phyloP scores from a whole-genome alignment of 129 eudicot species.

The Tanacetum coccineum region DNA sequence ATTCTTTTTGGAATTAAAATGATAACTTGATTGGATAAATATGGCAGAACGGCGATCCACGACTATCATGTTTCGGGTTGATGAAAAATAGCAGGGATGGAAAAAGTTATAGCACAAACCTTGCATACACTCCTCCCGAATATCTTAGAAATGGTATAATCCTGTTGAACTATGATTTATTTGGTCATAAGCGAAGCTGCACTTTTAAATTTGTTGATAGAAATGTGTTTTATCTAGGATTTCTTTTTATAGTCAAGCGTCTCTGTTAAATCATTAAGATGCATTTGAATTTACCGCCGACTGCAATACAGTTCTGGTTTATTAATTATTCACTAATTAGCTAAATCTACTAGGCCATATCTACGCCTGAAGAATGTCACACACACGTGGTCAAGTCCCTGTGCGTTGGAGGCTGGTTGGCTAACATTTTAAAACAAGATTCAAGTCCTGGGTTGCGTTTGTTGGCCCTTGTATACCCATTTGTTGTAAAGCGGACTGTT shows the following conservation, averaged over 20 bases:
- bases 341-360: neutral
- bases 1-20: slow-evolving; percentile 10
- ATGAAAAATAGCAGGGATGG: slow-evolving; percentile 97
- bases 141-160: slow-evolving; percentile 69
- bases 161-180: neutral
- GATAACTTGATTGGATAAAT: slow-evolving; percentile 12
- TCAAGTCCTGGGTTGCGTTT: too few relatives aligned
- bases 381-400: too few relatives aligned
- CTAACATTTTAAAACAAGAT: too few relatives aligned
- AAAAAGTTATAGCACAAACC: slow-evolving; percentile 85
- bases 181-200: too few relatives aligned
- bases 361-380: too few relatives aligned
- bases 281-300: neutral
- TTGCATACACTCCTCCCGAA: slow-evolving; percentile 92
- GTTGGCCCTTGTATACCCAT: too few relatives aligned
- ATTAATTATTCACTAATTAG: neutral
- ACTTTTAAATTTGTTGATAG: too few relatives aligned
- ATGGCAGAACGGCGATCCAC: slow-evolving; percentile 29
- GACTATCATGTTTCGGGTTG: slow-evolving; percentile 85
- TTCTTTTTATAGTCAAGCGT: neutral
- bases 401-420: too few relatives aligned
- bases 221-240: neutral
- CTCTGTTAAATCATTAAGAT: neutral
- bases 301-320: neutral
- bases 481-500: too few relatives aligned